Percentiles rank a stretch among this genome's conserved stretches.
These are phyloP conservation scores for Astragalus glycyphyllos DNA, from an alignment of 306 rosid species.

Conservation along the genomic window DNA sequence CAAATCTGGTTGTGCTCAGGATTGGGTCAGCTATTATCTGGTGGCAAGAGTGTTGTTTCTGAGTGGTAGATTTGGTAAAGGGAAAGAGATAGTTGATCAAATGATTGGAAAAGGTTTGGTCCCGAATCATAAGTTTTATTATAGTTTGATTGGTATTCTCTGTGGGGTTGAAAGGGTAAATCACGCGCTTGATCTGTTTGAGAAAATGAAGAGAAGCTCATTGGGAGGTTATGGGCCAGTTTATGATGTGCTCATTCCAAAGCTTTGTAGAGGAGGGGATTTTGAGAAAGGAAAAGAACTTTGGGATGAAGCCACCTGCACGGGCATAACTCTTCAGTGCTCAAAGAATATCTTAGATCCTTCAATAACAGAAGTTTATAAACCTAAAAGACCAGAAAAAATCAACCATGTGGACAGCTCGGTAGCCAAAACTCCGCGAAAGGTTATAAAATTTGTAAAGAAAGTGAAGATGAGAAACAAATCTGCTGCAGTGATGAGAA, in stretches of 20 bases:
- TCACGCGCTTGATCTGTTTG: constrained; percentile 78
- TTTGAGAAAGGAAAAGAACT: constrained; percentile 77
- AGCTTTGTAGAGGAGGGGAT: constrained; percentile 73
- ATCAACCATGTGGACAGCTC: constrained; percentile 44
- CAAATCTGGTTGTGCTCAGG: constrained; percentile 59
- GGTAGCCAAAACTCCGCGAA: constrained; percentile 38
- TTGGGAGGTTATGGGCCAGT: constrained; percentile 81
- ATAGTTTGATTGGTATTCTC: constrained; percentile 80
- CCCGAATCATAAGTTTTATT: constrained; percentile 72
- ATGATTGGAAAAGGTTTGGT: constrained; percentile 68
- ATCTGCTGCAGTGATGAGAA: constrained; percentile 34
- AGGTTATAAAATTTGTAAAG: constrained; percentile 40
- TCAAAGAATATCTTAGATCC: constrained; percentile 72
- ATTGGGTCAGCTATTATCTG: constrained; percentile 78
- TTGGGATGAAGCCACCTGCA: constrained; percentile 71
- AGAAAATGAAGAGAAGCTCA: constrained; percentile 71
- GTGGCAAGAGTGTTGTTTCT: constrained; percentile 70
- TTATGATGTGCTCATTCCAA: constrained; percentile 86
- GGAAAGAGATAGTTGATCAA: constrained; percentile 70
- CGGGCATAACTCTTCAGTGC: constrained; percentile 75
- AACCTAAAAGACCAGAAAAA: constrained; percentile 59
- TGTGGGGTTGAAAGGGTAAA: constrained; percentile 76
- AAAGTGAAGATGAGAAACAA: constrained; percentile 49
- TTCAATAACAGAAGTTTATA: constrained; percentile 71
- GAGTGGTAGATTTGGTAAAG: constrained; percentile 78